Evolutionary conservation across 2,329 filamentous ascomycete genomes (phyloP).

Genomic region (Bipolaris victoriae): DNA sequence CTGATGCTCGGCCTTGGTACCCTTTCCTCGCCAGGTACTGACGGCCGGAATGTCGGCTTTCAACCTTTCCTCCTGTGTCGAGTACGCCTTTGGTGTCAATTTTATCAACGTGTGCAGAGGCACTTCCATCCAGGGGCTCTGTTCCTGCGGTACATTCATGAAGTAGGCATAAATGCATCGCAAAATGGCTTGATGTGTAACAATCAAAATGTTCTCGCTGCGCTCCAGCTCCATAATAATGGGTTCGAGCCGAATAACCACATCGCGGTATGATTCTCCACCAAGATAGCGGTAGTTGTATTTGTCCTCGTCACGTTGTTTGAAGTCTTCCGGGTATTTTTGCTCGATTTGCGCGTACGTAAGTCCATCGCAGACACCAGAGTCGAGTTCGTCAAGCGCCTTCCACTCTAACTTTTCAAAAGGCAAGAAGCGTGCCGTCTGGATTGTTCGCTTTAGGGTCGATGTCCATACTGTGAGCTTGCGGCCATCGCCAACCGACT

Average conservation of each 20-base stretch:
- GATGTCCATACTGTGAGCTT: conserved; percentile 77
- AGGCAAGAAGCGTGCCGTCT: conserved; percentile 84
- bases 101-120: conserved; percentile 96
- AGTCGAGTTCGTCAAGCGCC: conserved; percentile 94
- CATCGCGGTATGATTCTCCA: conserved; percentile 93
- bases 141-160: conserved; percentile 92
- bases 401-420: conserved; percentile 99
- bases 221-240: conserved; percentile 99
- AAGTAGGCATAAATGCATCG: conserved; percentile 99
- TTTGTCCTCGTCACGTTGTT: conserved; percentile 94
- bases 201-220: conserved; percentile 95
- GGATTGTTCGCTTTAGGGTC: conserved; percentile 82
- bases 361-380: conserved; percentile 93
- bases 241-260: conserved; percentile 95
- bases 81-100: conserved; percentile 91
- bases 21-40: conserved; percentile 94
- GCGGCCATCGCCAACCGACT: conserved; percentile 79
- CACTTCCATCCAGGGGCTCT: conserved; percentile 98
- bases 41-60: conserved; percentile 94
- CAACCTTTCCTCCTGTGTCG: conserved; percentile 85
- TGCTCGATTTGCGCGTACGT: conserved; percentile 96
- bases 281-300: conserved; percentile 99
- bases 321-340: conserved; percentile 90
- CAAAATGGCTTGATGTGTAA: conserved; percentile 95
- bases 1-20: conserved; percentile 88